Conservation (phyloP, 345 rosid genomes). For the Stellera chamaejasme region DNA sequence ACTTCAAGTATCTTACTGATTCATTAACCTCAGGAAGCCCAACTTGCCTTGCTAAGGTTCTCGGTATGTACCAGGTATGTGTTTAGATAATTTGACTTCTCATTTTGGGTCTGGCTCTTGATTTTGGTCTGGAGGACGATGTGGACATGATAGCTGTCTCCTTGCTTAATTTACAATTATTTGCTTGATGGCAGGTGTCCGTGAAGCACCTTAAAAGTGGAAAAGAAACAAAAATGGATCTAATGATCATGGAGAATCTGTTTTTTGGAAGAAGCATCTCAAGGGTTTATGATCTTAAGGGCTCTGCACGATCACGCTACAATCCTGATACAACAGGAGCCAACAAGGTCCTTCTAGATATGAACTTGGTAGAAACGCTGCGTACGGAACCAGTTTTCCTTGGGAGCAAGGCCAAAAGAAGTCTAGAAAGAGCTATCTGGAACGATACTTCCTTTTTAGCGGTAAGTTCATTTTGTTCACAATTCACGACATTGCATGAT, state of each 20-base stretch:
- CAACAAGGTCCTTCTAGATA: conserved; percentile 76
- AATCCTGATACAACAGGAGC: conserved; percentile 74
- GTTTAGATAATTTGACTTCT: not conserved
- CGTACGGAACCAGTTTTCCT: conserved; percentile 87
- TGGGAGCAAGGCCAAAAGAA: conserved; percentile 94
- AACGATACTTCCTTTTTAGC: conserved; percentile 90
- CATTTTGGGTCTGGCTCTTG: not conserved
- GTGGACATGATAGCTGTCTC: not conserved
- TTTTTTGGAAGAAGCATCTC: conserved; percentile 69
- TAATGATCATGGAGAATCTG: conserved; percentile 99
- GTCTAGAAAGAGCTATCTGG: conserved; percentile 94
- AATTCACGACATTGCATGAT: no score
- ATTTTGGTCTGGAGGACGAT: not conserved
- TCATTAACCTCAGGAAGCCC: conserved; percentile 73
- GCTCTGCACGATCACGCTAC: conserved; percentile 74
- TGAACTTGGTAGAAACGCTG: conserved; percentile 70
- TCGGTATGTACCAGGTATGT: conserved; percentile 95
- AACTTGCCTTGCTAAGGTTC: conserved; percentile 95
- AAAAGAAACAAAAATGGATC: conserved; percentile 86
- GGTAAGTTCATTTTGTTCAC: conserved; percentile 33
- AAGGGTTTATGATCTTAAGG: conserved; percentile 85
- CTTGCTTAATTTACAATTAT: conserved; percentile 8
- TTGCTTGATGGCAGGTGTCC: conserved; percentile 47
- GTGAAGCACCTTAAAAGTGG: conserved; percentile 76
- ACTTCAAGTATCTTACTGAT: conserved; percentile 70